A percentile compares a stretch with the other conserved stretches of the same genome.
Conservation (phyloP, 2,329 filamentous ascomycete species). For the Colletotrichum karsti region DNA sequence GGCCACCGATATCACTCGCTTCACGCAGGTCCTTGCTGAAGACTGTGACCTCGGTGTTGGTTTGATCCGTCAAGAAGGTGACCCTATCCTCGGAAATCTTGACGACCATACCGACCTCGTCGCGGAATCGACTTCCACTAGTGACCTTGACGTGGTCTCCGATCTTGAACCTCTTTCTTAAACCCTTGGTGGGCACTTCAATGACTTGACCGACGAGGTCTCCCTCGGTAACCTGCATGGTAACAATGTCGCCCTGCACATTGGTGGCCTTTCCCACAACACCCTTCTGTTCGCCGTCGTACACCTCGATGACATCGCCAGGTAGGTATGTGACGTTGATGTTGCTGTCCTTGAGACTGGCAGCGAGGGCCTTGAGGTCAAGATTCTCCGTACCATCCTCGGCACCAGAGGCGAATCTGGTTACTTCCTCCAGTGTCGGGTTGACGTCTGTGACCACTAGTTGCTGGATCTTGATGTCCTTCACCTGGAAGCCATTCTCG, state of each 20-base stretch:
- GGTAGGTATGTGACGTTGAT: slow-evolving; percentile 86
- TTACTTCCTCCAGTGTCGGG: slow-evolving; percentile 92
- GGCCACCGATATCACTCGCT: slow-evolving; percentile 89
- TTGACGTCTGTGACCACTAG: slow-evolving; percentile 90
- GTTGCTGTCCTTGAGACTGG: slow-evolving; percentile 86
- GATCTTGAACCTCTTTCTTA: slow-evolving; percentile 90
- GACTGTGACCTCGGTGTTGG: slow-evolving; percentile 92
- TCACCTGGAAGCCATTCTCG: slow-evolving; percentile 90
- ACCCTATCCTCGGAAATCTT: slow-evolving; percentile 92
- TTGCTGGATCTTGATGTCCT: slow-evolving; percentile 90
- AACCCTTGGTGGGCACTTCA: slow-evolving; percentile 89
- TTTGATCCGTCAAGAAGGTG: slow-evolving; percentile 92
- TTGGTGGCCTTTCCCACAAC: slow-evolving; percentile 86
- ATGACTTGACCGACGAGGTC: slow-evolving; percentile 84
- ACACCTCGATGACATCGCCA: slow-evolving; percentile 96
- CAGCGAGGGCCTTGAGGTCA: slow-evolving; percentile 88
- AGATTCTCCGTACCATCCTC: slow-evolving; percentile 95
- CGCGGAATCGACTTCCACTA: slow-evolving; percentile 90
- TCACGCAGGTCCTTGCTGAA: slow-evolving; percentile 97
- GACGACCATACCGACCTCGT: slow-evolving; percentile 97
- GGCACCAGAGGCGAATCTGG: slow-evolving; percentile 86
- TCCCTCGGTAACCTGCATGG: slow-evolving; percentile 84
- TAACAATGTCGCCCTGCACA: slow-evolving; percentile 92
- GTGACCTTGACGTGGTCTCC: slow-evolving; percentile 99
- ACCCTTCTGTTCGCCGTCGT: slow-evolving; percentile 92